Evolutionary conservation across 177 flowering plant species (phyloP), one percentile per base, ranked within the genome.

Genomic region (Vitis hybrid): DNA sequence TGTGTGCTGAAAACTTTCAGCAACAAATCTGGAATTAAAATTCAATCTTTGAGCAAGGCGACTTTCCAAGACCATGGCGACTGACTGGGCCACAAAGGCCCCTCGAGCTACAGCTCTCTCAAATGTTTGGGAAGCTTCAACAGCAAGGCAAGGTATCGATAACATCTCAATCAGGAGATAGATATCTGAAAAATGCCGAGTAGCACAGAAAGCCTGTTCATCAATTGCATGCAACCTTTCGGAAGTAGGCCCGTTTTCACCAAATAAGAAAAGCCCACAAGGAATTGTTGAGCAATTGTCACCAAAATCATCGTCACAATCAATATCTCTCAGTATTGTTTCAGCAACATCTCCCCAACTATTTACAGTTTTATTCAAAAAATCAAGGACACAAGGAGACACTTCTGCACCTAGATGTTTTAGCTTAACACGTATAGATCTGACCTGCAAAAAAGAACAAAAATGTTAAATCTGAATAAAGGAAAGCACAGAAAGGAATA

Each of bases 21-120:
- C 77, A 73, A 65, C 70, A 76, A 77, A 73, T 68, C 81, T 71
- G 9, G 92, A 74, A 71, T 73, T 76, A 49, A 61, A 79, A 69
- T 75, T 80, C 53, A 82, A 72, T 64, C 85, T 84, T 57, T 83
- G 87, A 70, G 86, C 76, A 74, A 75, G 86, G 61, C 99, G 91
- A 70, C 90, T 87, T 78, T 96, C 97, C 86, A 96, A 79, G 60
- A 89, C 97, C 83, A 89, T 70, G 55, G 92, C 97, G 22, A 90
- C 83, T 74, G 94, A 80, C 69, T 90, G 88, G 70, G 89, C 87
- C 61, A 74, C 66, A 71, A 96, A 78, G 45, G 81, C 80, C 33
- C 97, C 98, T 60, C 85, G 85, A 71, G 94, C 85, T 62, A 96
- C 86, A 64, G 95, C 95, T 82, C 91, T 92, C 82, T 92, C 98